phyloP scores from a whole-genome alignment of 805 yeast genomes.

The Candida xyloterini region DNA sequence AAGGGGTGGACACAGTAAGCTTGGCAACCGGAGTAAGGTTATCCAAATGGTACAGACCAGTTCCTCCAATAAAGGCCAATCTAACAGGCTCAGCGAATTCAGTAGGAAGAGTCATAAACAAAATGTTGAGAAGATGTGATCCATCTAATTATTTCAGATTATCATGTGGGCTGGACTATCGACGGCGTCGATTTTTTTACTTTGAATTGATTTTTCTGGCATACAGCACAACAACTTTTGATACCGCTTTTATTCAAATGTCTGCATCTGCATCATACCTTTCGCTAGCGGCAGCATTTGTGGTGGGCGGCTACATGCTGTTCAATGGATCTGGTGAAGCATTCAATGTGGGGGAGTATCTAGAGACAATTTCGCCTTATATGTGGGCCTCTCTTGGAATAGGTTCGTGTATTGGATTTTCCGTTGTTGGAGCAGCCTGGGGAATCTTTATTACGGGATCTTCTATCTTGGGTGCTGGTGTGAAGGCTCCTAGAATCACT shows the following conservation, averaged over 20 bases:
- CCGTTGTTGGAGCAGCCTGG: conserved; percentile 99
- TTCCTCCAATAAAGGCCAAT: conserved; percentile 94
- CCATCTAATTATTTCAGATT: not conserved
- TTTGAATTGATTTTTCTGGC: conserved; percentile 6
- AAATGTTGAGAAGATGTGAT: not conserved
- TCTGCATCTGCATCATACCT: conserved; percentile 22
- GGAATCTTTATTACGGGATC: conserved; percentile 96
- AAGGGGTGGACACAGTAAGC: conserved; percentile 82
- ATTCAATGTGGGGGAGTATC: conserved; percentile 87
- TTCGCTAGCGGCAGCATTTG: conserved; percentile 28
- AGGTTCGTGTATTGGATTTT: conserved; percentile 84
- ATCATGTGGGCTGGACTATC: conserved; percentile 3
- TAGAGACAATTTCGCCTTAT: conserved; percentile 85
- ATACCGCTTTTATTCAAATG: conserved; percentile 8
- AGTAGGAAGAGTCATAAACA: conserved; percentile 15
- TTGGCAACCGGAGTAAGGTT: conserved; percentile 83
- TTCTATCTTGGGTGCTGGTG: conserved; percentile 96
- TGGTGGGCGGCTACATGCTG: conserved; percentile 52
- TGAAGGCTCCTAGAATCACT: conserved; percentile 94
- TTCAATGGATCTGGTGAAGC: conserved; percentile 91
- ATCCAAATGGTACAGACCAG: conserved; percentile 90
- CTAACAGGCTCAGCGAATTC: conserved; percentile 63
- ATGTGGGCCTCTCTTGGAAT: conserved; percentile 96
- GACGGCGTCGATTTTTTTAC: conserved; percentile 10
- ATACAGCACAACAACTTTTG: conserved; percentile 12